Percentiles rank a stretch among this genome's conserved stretches.
Conservation (phyloP, 768 basidiomycete genomes). For the Cystofilobasidium ferigula region DNA sequence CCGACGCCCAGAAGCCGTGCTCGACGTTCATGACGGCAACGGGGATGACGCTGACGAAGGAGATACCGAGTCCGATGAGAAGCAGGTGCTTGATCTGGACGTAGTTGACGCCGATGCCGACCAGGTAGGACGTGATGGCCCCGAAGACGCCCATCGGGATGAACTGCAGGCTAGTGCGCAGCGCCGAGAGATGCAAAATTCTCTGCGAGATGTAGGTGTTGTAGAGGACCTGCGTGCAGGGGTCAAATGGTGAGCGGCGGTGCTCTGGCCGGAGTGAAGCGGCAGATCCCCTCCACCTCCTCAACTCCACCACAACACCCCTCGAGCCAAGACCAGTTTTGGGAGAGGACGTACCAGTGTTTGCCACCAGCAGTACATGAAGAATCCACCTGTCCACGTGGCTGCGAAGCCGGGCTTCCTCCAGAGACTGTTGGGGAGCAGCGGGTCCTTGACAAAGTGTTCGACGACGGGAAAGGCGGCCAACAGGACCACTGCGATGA, state of each 20-base stretch:
- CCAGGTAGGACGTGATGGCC: not conserved
- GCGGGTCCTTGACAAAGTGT: conserved; percentile 27
- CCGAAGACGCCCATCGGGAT: conserved; percentile 25
- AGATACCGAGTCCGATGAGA: conserved; percentile 18
- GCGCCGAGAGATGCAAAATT: conserved; percentile 10
- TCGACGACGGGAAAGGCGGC: conserved; percentile 25
- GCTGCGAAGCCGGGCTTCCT: conserved; percentile 24
- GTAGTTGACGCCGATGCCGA: conserved; percentile 12
- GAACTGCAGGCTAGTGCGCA: conserved; percentile 19
- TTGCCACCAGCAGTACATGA: conserved; percentile 27
- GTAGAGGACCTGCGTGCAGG: not conserved
- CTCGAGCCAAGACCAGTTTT: too few relatives aligned
- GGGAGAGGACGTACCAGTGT: conserved; percentile 2
- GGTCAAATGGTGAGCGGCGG: too few relatives aligned
- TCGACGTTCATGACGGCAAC: conserved; percentile 20
- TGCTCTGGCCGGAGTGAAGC: too few relatives aligned
- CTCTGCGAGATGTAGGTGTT: conserved; percentile 18
- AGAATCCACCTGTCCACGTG: conserved; percentile 27
- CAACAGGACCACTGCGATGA: conserved; percentile 20
- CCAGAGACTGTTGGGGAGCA: conserved; percentile 27
- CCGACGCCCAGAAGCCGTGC: conserved; percentile 22
- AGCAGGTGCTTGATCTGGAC: conserved; percentile 21
- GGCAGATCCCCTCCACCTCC: too few relatives aligned
- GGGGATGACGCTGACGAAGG: conserved; percentile 21
- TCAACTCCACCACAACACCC: too few relatives aligned